A percentile compares a stretch with the other conserved stretches of the same genome.
phyloP scores from a whole-genome alignment of 768 basidiomycete species.

The Gymnopilus junonius region DNA sequence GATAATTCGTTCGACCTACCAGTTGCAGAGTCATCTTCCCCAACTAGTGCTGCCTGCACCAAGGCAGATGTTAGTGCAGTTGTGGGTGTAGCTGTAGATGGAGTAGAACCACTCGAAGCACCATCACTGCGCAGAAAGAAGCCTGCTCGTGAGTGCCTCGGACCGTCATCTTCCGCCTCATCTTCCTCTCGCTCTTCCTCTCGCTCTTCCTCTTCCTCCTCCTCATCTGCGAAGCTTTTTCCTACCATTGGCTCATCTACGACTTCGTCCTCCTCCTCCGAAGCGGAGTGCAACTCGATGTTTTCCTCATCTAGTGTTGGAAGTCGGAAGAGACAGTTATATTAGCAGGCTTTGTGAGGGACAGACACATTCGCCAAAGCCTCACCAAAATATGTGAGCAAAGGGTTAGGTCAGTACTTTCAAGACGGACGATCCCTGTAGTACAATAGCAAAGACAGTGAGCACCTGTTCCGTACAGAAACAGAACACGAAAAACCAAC shows the following conservation, averaged over 20 bases:
- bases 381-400: constrained; percentile 54
- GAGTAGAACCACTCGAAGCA: background rate
- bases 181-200: constrained; percentile 19
- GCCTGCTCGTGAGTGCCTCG: background rate
- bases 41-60: background rate
- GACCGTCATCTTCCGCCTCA: constrained; percentile 10
- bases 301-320: constrained; percentile 34
- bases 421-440: background rate
- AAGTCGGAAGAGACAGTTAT: too few species aligned
- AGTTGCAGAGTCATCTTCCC: constrained; percentile 30
- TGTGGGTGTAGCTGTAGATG: background rate
- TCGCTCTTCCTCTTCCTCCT: too few species aligned
- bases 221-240: constrained; percentile 12
- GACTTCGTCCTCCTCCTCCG: constrained; percentile 48
- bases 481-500: background rate
- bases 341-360: background rate
- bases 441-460: background rate
- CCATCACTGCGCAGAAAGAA: background rate
- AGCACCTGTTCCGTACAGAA: too few species aligned
- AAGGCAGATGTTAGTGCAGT: background rate
- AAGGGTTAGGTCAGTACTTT: constrained; percentile 40
- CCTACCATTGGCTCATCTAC: constrained; percentile 10
- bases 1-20: too few species aligned
- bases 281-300: constrained; percentile 56
- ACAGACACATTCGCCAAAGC: background rate